These are phyloP conservation scores for Arctium minus DNA, from an alignment of 129 eudicot genomes.

Conservation along the genomic window DNA sequence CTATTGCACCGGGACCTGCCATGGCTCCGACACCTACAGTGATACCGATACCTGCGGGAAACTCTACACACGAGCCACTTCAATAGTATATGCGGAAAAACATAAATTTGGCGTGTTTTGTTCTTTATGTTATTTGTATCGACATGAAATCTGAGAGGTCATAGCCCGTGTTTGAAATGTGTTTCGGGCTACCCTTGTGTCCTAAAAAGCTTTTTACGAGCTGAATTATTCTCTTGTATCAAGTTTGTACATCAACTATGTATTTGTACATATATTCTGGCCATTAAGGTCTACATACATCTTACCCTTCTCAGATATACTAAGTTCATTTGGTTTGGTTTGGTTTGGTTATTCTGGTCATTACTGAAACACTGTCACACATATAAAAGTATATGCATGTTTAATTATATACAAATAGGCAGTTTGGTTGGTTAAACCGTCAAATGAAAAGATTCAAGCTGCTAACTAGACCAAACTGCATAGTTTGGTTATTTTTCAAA, in stretches of 20 bases:
- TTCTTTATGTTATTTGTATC: slow-evolving; percentile 14
- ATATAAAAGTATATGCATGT: background rate
- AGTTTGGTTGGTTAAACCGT: background rate
- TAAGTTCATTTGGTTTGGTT: background rate
- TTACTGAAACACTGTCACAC: background rate
- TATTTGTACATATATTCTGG: background rate
- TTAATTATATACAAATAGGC: background rate
- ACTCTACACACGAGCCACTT: slow-evolving; percentile 26
- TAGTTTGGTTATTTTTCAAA: too few relatives aligned
- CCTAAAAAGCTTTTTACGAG: slow-evolving; percentile 15
- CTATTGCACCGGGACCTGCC: slow-evolving; percentile 54
- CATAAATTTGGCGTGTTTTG: background rate
- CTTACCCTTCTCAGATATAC: background rate
- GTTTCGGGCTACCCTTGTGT: slow-evolving; percentile 22
- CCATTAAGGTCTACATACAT: background rate
- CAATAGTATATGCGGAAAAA: slow-evolving; percentile 20
- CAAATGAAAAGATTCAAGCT: background rate
- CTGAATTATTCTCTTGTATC: slow-evolving; percentile 16
- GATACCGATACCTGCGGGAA: slow-evolving; percentile 24
- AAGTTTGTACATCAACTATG: slow-evolving; percentile 7
- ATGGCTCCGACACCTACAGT: slow-evolving; percentile 33
- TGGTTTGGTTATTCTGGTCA: background rate
- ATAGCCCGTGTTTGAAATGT: slow-evolving; percentile 17
- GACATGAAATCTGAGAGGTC: slow-evolving; percentile 9
- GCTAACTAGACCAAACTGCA: background rate